Evolutionary conservation across 2,329 filamentous ascomycete genomes (phyloP), one percentile per base, ranked within the genome.

Genomic region (Stagonosporopsis vannaccii): DNA sequence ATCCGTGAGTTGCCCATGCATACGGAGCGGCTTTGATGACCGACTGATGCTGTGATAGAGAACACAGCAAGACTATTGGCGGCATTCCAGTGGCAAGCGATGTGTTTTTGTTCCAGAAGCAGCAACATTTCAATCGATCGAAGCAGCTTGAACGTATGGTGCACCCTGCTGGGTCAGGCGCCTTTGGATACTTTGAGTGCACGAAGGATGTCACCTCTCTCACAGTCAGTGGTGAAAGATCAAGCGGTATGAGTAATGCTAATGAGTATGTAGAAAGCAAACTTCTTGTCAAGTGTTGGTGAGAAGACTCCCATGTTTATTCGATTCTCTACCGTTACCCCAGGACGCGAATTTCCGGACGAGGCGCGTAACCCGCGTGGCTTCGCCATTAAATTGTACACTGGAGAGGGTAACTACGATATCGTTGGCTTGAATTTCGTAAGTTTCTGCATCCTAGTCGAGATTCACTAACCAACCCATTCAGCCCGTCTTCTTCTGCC

Each of bases 81-180:
- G 82, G 82, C 4, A 77, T 84, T 39, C 82, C 82, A 0, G 66
- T 84, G 0, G 75, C 77, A 6, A 83, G 80, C 60, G 81, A 83
- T 68, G 75, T 79, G 0, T 82, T 82, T 60, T 72, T 84, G 23
- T 76, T 84, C 56, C 81, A 85, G 41, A 84, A 84, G 69, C 81
- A 84, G 69, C 82, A 84, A 69, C 76, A 78, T 17, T 84, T 84
- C 75, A 84, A 84, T 58, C 76, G 82, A n/a, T 82, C 79, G n/a
- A 83, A 83, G 71, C 79, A 77, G 36, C 75, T 84, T 3, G 81
- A 71, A 56, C 67, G 68, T 25, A 80, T 77, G 74, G 75, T 78
- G 26, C 66, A 80, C 66, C 72, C 79, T 40, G 74, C 75, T 51
- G 76, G 76, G 20, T 75, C 71, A 52, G 81, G 78, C 42, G 81